These are phyloP conservation scores for Nitzschia putrida DNA, from an alignment of 108 stramenopile species.

Conservation along the genomic window DNA sequence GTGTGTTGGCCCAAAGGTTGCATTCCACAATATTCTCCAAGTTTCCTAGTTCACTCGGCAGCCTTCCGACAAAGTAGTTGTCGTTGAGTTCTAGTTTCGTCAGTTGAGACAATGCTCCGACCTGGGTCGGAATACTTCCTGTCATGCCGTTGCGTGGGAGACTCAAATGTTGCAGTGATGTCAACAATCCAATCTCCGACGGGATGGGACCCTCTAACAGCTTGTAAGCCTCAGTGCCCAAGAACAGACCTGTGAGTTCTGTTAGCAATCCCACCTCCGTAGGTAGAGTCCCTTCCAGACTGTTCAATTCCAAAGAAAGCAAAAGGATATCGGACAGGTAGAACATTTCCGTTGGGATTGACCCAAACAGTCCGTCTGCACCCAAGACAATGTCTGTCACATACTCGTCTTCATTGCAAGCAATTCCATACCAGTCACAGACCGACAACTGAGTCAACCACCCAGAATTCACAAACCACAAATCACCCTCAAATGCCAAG, in stretches of 20 bases:
- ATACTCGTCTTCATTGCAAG: constrained; percentile 24
- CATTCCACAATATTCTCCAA: neutral
- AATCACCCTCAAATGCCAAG: constrained; percentile 17
- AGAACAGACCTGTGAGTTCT: constrained; percentile 13
- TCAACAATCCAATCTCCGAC: constrained; percentile 28
- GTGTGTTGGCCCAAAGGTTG: constrained; percentile 1
- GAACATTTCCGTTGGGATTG: constrained; percentile 15
- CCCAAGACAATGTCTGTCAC: constrained; percentile 25
- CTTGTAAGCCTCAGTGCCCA: constrained; percentile 9
- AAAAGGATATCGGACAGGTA: neutral
- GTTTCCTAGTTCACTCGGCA: constrained; percentile 16
- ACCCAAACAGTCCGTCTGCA: constrained; percentile 17
- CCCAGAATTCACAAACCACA: constrained; percentile 14
- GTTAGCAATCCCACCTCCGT: constrained; percentile 33
- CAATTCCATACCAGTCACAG: constrained; percentile 45
- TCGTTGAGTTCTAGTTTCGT: constrained; percentile 22
- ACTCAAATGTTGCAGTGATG: constrained; percentile 7
- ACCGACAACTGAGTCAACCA: constrained; percentile 31
- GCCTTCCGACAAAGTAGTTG: constrained; percentile 20
- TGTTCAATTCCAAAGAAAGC: constrained; percentile 16
- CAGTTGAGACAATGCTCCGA: constrained; percentile 21
- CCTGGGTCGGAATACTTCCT: constrained; percentile 25
- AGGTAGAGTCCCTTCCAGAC: constrained; percentile 12
- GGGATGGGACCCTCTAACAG: constrained; percentile 28
- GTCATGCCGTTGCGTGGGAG: constrained; percentile 15